These are phyloP conservation scores for Liquidambar formosana DNA, from an alignment of 164 flowering plant species.

Conservation along the genomic window DNA sequence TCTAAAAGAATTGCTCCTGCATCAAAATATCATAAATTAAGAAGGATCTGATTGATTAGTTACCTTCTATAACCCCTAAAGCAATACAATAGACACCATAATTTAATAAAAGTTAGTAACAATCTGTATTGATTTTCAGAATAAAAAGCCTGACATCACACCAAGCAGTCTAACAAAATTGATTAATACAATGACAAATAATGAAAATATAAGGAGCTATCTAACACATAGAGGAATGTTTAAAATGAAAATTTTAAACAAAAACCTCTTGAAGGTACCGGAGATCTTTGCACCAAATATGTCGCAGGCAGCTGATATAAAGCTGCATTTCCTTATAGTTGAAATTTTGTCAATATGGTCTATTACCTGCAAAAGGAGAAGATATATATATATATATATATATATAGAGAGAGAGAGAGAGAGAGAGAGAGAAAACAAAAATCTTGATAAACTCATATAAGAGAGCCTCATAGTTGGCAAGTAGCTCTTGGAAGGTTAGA, in stretches of 20 bases:
- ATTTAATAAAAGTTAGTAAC: not conserved
- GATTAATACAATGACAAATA: not conserved
- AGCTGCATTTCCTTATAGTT: conserved; percentile 64
- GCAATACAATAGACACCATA: not conserved
- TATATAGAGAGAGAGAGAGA: not conserved
- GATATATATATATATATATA: not conserved
- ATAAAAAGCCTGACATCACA: not conserved
- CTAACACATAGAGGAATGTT: not conserved
- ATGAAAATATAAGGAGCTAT: not conserved
- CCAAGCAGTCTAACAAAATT: not conserved
- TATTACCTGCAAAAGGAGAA: conserved; percentile 54
- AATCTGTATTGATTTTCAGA: not conserved
- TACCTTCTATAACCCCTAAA: not conserved
- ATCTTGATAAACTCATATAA: not conserved
- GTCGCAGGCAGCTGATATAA: conserved; percentile 72
- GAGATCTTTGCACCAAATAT: conserved; percentile 86
- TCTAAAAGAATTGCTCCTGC: no score
- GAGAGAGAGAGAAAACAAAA: not conserved
- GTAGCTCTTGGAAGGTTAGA: conserved; percentile 1
- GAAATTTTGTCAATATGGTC: conserved; percentile 79
- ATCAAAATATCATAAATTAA: no score
- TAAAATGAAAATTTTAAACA: conserved; percentile 3
- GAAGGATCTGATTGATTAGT: no score
- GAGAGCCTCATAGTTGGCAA: not conserved
- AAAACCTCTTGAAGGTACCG: conserved; percentile 91